These are phyloP conservation scores for Curvularia sp. DNA, from an alignment of 2,329 filamentous ascomycete genomes.

Conservation along the genomic window DNA sequence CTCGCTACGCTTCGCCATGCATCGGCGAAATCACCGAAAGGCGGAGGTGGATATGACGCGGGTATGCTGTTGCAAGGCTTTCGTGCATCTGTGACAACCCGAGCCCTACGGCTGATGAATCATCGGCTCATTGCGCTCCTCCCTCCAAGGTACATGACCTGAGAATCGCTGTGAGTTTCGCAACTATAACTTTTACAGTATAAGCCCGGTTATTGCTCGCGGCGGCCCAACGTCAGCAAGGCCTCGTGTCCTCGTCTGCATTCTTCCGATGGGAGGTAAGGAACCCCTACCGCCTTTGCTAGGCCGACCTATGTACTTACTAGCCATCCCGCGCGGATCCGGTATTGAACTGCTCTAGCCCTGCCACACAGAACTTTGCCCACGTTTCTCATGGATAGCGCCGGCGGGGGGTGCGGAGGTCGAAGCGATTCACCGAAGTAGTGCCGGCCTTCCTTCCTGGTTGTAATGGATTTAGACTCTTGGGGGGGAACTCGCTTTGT, in stretches of 20 bases:
- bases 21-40: slow-evolving; percentile 2
- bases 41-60: not conserved
- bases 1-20: not conserved
- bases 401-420: slow-evolving; percentile 12
- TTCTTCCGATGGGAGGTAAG: not conserved
- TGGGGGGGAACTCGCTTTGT: not conserved
- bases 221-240: slow-evolving; percentile 1
- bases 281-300: not conserved
- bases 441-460: not conserved
- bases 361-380: slow-evolving; percentile 1
- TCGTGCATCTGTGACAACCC: slow-evolving; percentile 1
- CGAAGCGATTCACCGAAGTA: slow-evolving; percentile 2
- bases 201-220: not conserved
- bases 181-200: not conserved
- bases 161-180: slow-evolving; percentile 1
- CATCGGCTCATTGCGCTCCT: not conserved
- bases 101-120: not conserved
- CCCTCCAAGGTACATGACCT: not conserved
- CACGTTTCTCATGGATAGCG: slow-evolving; percentile 3
- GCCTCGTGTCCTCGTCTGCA: slow-evolving; percentile 1
- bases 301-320: not conserved
- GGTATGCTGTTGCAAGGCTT: not conserved
- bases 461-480: not conserved
- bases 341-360: not conserved
- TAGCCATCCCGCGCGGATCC: slow-evolving; percentile 8